phyloP scores from a whole-genome alignment of 2,329 filamentous ascomycete species.

The Uncinocarpus reesii region DNA sequence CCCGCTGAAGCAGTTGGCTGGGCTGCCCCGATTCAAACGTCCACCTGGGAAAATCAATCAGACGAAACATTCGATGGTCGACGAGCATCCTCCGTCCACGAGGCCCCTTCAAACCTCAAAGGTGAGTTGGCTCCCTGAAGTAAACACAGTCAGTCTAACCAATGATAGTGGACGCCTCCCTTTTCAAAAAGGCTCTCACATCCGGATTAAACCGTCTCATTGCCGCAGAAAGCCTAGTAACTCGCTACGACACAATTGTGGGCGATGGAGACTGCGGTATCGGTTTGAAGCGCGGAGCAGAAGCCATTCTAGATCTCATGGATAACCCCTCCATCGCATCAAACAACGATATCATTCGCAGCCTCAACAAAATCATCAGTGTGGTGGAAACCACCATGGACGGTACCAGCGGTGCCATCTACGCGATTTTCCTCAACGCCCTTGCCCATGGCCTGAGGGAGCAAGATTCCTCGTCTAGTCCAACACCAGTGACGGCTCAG shows the following conservation, averaged over 20 bases:
- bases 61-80: conserved; percentile 29
- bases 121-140: conserved; percentile 29
- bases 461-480: conserved; percentile 40
- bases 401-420: conserved; percentile 64
- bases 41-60: conserved; percentile 48
- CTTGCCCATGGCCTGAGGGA: conserved; percentile 57
- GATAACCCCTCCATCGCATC: conserved; percentile 32
- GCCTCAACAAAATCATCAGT: conserved; percentile 50
- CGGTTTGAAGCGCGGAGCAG: conserved; percentile 75
- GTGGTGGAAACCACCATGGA: conserved; percentile 62
- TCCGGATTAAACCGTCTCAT: conserved; percentile 51
- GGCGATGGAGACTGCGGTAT: conserved; percentile 87
- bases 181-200: conserved; percentile 44
- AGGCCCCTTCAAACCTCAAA: conserved; percentile 45
- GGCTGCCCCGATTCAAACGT: conserved; percentile 49
- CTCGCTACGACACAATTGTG: conserved; percentile 65
- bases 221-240: conserved; percentile 54
- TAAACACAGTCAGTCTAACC: background rate
- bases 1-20: conserved; percentile 59
- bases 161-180: conserved; percentile 12
- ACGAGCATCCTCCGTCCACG: conserved; percentile 26
- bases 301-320: conserved; percentile 45
- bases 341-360: conserved; percentile 49
- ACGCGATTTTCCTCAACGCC: conserved; percentile 83
- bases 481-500: conserved; percentile 39